Percentiles rank a stretch among this genome's conserved stretches.
Conservation (phyloP, 2,329 filamentous ascomycete genomes). For the Zopfia rhizophila region DNA sequence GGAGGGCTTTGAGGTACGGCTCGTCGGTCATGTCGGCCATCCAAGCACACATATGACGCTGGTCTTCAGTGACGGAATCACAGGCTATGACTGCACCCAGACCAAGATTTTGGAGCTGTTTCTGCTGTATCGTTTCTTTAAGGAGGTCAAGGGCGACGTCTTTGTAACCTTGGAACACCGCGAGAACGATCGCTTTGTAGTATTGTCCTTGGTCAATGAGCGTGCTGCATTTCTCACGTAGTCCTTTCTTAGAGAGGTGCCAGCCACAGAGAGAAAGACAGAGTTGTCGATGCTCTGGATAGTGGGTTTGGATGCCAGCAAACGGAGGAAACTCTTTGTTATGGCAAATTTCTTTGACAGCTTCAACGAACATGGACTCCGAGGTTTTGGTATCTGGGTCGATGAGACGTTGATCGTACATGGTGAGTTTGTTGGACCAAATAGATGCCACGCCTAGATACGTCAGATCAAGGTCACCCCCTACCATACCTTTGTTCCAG, state of each 20-base stretch:
- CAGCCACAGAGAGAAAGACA: conserved; percentile 80
- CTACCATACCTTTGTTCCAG: conserved; percentile 75
- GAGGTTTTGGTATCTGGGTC: conserved; percentile 49
- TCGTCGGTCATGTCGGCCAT: conserved; percentile 75
- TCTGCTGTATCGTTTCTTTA: conserved; percentile 73
- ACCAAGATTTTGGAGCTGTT: conserved; percentile 68
- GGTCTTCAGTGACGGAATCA: conserved; percentile 64
- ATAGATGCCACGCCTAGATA: conserved; percentile 79
- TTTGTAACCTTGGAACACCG: conserved; percentile 77
- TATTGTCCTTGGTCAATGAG: conserved; percentile 66
- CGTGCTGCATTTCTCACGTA: conserved; percentile 59
- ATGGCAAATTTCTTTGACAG: conserved; percentile 71
- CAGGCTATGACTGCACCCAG: conserved; percentile 60
- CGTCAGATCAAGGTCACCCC: conserved; percentile 74
- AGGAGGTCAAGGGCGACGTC: conserved; percentile 76
- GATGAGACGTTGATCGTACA: conserved; percentile 50
- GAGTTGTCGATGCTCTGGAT: conserved; percentile 76
- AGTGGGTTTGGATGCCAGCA: conserved; percentile 70
- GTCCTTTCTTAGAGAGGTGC: conserved; percentile 67
- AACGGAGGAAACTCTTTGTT: conserved; percentile 71
- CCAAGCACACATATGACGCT: conserved; percentile 70
- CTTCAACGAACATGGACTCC: conserved; percentile 67
- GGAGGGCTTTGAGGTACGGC: conserved; percentile 82
- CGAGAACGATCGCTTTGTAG: conserved; percentile 80
- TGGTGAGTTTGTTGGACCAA: conserved; percentile 76